Conservation (phyloP, 83 land plant species). For the Thuja plicata region DNA sequence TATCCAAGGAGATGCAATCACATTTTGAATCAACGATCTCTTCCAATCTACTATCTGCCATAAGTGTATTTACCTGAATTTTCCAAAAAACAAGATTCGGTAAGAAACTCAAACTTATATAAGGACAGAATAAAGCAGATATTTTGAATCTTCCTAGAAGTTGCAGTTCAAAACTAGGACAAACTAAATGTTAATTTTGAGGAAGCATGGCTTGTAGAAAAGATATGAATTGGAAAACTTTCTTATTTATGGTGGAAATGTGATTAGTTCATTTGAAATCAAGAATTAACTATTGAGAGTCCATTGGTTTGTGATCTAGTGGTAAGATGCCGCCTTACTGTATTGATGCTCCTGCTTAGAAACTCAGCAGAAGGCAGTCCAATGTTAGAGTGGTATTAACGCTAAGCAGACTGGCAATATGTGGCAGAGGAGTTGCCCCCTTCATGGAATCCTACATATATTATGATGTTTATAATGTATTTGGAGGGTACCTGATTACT, state of each 20-base stretch:
- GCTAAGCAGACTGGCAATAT: background rate
- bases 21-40: conserved; percentile 76
- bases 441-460: background rate
- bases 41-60: conserved; percentile 51
- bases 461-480: background rate
- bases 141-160: background rate
- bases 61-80: conserved; percentile 58
- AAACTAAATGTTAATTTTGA: background rate
- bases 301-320: background rate
- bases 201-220: background rate
- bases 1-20: conserved; percentile 41
- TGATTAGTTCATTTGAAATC: background rate
- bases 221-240: background rate
- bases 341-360: background rate
- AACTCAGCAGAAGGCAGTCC: background rate
- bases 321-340: background rate
- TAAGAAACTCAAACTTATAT: background rate
- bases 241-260: background rate
- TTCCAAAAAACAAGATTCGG: background rate
- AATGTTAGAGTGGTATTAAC: background rate
- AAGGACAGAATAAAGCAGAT: background rate
- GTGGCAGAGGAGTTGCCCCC: background rate
- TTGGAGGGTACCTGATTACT: background rate
- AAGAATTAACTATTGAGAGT: background rate
- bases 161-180: background rate